Conservation (phyloP, 768 basidiomycete species). For the Phaffia tasmanica region DNA sequence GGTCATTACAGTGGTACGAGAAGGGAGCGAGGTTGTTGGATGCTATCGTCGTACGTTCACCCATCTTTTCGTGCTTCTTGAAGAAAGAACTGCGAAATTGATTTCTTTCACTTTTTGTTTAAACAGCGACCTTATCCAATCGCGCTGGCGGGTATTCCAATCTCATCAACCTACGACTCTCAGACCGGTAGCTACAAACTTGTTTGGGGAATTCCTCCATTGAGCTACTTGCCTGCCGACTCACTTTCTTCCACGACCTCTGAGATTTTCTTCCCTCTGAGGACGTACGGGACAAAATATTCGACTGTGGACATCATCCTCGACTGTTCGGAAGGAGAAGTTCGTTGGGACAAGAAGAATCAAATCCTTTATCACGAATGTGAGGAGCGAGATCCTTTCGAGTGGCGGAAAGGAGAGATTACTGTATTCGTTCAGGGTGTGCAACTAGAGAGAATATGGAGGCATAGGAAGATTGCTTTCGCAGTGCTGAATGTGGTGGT, state of each 20-base stretch:
- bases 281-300: conserved; percentile 39
- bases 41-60: conserved; percentile 50
- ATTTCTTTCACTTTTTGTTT: neutral
- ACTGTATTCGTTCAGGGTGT: too few relatives aligned
- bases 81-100: neutral
- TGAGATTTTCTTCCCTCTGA: conserved; percentile 68
- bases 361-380: too few relatives aligned
- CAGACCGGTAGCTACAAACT: conserved; percentile 26
- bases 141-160: conserved; percentile 76
- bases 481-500: too few relatives aligned
- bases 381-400: too few relatives aligned
- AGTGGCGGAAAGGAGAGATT: too few relatives aligned
- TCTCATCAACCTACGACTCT: conserved; percentile 53
- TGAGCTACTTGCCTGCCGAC: conserved; percentile 35
- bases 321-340: conserved; percentile 17
- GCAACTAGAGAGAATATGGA: too few relatives aligned
- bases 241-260: conserved; percentile 49
- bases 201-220: conserved; percentile 39
- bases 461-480: too few relatives aligned
- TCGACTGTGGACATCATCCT: conserved; percentile 8
- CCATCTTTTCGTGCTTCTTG: neutral
- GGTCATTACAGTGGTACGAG: conserved; percentile 52
- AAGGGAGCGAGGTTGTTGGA: conserved; percentile 67
- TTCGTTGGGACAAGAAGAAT: neutral
- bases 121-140: conserved; percentile 68